phyloP scores from a whole-genome alignment of 73 alveolate genomes.

The Symbiodinium pilosum region DNA sequence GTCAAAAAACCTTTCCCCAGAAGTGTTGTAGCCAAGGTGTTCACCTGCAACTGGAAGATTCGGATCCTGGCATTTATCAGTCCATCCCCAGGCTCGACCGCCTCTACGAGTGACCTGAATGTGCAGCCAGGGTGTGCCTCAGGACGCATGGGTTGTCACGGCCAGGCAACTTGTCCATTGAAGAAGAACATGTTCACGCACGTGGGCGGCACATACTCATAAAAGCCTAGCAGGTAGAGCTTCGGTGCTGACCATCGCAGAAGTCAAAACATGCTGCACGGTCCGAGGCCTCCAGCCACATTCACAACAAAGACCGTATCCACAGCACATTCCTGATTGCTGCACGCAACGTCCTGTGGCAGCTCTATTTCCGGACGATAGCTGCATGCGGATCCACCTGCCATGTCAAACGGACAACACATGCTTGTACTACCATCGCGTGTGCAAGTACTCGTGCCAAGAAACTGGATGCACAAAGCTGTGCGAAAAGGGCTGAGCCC shows the following conservation, averaged over 20 bases:
- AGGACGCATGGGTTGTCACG: too few species aligned
- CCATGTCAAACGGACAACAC: background rate
- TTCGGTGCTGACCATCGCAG: too few species aligned
- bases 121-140: too few species aligned
- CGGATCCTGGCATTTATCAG: slow-evolving; percentile 47
- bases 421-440: too few species aligned
- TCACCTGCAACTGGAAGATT: slow-evolving; percentile 65
- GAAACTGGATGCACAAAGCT: slow-evolving; percentile 42
- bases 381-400: slow-evolving; percentile 55
- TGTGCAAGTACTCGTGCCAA: background rate
- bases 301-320: slow-evolving; percentile 61
- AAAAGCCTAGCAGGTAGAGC: background rate
- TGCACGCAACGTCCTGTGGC: slow-evolving; percentile 11
- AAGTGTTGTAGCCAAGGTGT: background rate
- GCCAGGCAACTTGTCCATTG: slow-evolving; percentile 50
- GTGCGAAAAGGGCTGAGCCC: background rate
- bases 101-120: slow-evolving; percentile 85
- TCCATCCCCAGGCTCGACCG: slow-evolving; percentile 88
- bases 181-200: slow-evolving; percentile 83
- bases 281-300: slow-evolving; percentile 56
- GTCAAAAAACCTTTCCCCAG: background rate
- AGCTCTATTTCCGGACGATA: slow-evolving; percentile 29
- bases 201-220: slow-evolving; percentile 41
- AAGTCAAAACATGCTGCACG: too few species aligned
- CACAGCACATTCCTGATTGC: slow-evolving; percentile 45